Conservation (phyloP, 2,329 filamentous ascomycete genomes). For the Fusarium chlamydosporum region DNA sequence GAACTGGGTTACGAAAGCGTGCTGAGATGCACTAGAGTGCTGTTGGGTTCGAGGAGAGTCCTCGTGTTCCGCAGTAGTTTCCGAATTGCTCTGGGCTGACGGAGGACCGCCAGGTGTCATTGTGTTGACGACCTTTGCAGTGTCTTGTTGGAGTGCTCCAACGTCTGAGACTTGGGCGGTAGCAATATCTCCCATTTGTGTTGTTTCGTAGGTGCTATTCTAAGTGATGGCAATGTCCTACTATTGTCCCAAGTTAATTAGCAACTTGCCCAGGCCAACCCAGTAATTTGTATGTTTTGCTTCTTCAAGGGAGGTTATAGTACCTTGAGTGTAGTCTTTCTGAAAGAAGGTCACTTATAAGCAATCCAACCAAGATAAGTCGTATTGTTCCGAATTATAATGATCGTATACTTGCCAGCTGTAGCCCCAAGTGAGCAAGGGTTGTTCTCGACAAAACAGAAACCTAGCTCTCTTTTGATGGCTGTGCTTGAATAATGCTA, state of each 20-base stretch:
- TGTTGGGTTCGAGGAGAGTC: conserved; percentile 44
- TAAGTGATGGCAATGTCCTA: conserved; percentile 7
- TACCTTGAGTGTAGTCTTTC: conserved; percentile 27
- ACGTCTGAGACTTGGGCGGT: conserved; percentile 31
- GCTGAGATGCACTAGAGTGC: conserved; percentile 54
- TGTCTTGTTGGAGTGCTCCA: conserved; percentile 25
- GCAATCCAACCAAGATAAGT: conserved; percentile 3
- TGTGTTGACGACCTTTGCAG: conserved; percentile 23
- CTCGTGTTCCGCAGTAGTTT: conserved; percentile 40
- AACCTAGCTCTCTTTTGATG: conserved; percentile 25
- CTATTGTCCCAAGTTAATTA: conserved; percentile 17
- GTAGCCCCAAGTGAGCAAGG: conserved; percentile 37
- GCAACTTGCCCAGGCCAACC: conserved; percentile 1
- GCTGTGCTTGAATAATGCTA: conserved; percentile 28
- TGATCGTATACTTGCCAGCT: conserved; percentile 18
- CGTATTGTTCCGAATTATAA: conserved; percentile 3
- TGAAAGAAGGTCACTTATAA: background rate
- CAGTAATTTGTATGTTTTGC: background rate
- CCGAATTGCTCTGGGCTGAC: conserved; percentile 25
- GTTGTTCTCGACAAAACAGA: conserved; percentile 30
- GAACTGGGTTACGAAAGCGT: conserved; percentile 60
- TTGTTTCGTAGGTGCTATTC: conserved; percentile 7
- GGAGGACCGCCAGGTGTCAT: conserved; percentile 17
- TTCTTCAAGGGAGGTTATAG: background rate
- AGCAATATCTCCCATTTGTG: conserved; percentile 48